These are phyloP conservation scores for Sphagnum fallax DNA, from an alignment of 228 moss, liverwort and hornwort genomes.

Conservation along the genomic window DNA sequence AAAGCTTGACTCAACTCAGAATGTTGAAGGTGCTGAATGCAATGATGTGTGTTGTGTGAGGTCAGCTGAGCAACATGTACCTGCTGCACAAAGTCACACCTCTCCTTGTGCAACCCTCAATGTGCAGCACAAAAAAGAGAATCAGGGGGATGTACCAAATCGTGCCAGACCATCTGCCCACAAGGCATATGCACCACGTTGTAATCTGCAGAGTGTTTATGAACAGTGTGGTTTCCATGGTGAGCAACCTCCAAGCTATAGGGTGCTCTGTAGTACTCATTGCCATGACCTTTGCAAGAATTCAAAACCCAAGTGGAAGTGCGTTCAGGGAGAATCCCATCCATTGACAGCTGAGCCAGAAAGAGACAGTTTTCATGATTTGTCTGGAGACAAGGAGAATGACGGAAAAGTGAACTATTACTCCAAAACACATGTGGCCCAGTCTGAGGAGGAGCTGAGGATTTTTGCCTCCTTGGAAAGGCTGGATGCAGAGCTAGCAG, in stretches of 20 bases:
- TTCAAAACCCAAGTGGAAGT: slow-evolving; percentile 36
- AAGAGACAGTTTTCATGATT: slow-evolving; percentile 20
- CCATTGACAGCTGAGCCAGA: not conserved
- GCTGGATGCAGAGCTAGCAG: slow-evolving; percentile 78
- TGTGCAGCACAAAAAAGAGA: slow-evolving; percentile 10
- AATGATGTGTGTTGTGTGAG: not conserved
- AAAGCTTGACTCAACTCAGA: slow-evolving; percentile 9
- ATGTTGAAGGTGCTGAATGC: not conserved
- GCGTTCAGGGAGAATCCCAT: slow-evolving; percentile 20
- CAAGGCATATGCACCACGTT: slow-evolving; percentile 6
- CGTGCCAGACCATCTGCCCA: not conserved
- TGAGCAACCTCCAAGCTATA: slow-evolving; percentile 36
- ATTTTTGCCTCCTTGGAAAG: slow-evolving; percentile 83
- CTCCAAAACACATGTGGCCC: slow-evolving; percentile 9
- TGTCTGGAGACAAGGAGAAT: slow-evolving; percentile 40
- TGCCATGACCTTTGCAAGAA: slow-evolving; percentile 38
- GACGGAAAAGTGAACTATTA: slow-evolving; percentile 19
- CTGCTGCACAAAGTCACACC: slow-evolving; percentile 3
- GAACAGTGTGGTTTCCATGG: slow-evolving; percentile 36
- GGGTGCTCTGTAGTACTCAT: slow-evolving; percentile 11
- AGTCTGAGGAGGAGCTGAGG: slow-evolving; percentile 59
- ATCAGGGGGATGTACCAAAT: not conserved
- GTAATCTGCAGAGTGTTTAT: slow-evolving; percentile 13
- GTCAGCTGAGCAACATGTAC: not conserved
- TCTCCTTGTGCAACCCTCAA: slow-evolving; percentile 13